Conservation (phyloP, 768 basidiomycete genomes). For the Leccinum rimulosum region DNA sequence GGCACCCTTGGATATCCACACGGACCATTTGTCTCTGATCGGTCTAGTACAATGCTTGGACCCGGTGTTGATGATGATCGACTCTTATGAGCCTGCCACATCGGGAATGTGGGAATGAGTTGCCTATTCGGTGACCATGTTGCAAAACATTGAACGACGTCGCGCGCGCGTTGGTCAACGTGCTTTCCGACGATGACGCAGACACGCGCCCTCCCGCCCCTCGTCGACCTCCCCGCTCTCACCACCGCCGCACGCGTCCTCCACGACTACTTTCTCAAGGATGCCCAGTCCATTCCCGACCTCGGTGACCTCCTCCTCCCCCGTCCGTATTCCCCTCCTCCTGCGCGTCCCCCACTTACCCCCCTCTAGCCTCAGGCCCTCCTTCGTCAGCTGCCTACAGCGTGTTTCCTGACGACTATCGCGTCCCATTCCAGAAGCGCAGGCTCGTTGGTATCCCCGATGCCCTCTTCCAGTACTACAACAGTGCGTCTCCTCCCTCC, state of each 20-base stretch:
- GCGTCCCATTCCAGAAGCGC: slow-evolving; percentile 78
- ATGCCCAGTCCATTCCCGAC: slow-evolving; percentile 73
- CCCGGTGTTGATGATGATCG: slow-evolving; percentile 34
- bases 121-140: neutral
- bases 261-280: slow-evolving; percentile 67
- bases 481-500: slow-evolving; percentile 46
- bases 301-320: slow-evolving; percentile 66
- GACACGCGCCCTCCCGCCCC: slow-evolving; percentile 20
- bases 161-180: neutral
- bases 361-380: slow-evolving; percentile 50
- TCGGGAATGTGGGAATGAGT: slow-evolving; percentile 4
- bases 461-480: slow-evolving; percentile 73
- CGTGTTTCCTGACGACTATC: slow-evolving; percentile 71
- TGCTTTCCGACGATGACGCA: slow-evolving; percentile 15
- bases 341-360: slow-evolving; percentile 5
- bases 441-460: slow-evolving; percentile 77
- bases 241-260: slow-evolving; percentile 66
- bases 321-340: slow-evolving; percentile 39
- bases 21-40: too few species aligned
- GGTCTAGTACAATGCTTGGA: too few species aligned
- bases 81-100: slow-evolving; percentile 29
- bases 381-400: slow-evolving; percentile 78
- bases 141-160: neutral
- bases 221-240: slow-evolving; percentile 59
- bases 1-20: too few species aligned